phyloP scores from a whole-genome alignment of 2,329 filamentous ascomycete species.

The Ceratocystis papillata region DNA sequence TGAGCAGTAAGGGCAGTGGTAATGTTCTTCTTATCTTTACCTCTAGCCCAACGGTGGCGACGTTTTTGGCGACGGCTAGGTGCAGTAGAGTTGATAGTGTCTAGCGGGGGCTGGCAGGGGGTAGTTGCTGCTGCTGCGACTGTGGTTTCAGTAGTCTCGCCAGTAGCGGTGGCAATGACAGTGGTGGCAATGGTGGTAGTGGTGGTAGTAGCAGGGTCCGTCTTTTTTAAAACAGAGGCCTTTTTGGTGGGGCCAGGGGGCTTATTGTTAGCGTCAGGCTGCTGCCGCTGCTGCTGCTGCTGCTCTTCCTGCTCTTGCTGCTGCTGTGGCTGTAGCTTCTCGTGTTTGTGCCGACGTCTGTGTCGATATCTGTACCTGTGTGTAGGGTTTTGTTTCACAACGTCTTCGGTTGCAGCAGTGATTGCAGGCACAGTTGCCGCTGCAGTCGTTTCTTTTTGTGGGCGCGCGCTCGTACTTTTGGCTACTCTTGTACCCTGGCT shows the following conservation, averaged over 20 bases:
- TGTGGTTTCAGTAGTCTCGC: neutral
- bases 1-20: neutral
- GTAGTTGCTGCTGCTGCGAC: neutral
- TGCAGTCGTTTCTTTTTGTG: neutral
- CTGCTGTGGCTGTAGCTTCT: neutral
- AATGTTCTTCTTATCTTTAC: neutral
- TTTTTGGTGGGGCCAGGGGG: neutral
- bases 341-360: neutral
- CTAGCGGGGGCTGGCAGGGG: neutral
- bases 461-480: neutral
- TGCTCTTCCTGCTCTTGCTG: too few relatives aligned
- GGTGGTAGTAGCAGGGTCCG: neutral
- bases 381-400: constrained; percentile 13
- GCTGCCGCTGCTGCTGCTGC: too few relatives aligned
- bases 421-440: neutral
- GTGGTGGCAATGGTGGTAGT: neutral
- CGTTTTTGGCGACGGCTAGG: neutral
- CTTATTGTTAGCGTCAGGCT: neutral
- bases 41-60: constrained; percentile 4
- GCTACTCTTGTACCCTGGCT: neutral
- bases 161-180: constrained; percentile 3
- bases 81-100: neutral
- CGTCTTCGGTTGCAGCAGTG: neutral
- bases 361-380: constrained; percentile 10
- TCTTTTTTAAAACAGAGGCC: neutral